Percentiles rank a stretch among this genome's conserved stretches.
phyloP scores from a whole-genome alignment of 768 basidiomycete genomes.

The Neoboletus subvelutipes region DNA sequence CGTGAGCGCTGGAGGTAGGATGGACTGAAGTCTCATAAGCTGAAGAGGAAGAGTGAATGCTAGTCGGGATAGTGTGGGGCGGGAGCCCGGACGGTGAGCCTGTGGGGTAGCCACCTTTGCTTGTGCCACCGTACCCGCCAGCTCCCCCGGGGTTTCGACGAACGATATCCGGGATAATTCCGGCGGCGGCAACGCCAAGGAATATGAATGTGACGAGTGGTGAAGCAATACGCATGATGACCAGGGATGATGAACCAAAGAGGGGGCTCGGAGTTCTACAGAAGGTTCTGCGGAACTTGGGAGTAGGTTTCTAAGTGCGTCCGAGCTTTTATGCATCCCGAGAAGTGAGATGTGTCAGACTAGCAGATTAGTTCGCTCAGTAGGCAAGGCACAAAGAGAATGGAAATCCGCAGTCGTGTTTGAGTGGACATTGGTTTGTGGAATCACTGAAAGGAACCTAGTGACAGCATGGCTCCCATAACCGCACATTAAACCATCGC shows the following conservation, averaged over 20 bases:
- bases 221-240: constrained; percentile 12
- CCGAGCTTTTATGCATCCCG: constrained; percentile 9
- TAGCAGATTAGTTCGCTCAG: neutral
- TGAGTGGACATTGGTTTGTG: neutral
- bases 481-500: neutral
- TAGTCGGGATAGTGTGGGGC: no score
- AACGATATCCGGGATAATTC: neutral
- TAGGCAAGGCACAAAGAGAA: neutral
- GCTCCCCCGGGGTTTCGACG: neutral
- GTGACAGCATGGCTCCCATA: neutral
- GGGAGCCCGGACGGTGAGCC: no score
- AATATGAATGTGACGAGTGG: constrained; percentile 2
- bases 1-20: neutral
- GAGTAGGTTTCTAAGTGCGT: neutral
- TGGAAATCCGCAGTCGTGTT: constrained; percentile 7
- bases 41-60: no score
- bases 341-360: neutral
- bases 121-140: no score
- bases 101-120: neutral
- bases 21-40: neutral
- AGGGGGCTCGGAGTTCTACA: neutral
- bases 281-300: neutral
- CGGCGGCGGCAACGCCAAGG: constrained; percentile 8
- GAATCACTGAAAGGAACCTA: neutral
- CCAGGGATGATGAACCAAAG: neutral